Evolutionary conservation across 2,329 filamentous ascomycete genomes (phyloP).

Genomic region (Nigrospora osmanthi): DNA sequence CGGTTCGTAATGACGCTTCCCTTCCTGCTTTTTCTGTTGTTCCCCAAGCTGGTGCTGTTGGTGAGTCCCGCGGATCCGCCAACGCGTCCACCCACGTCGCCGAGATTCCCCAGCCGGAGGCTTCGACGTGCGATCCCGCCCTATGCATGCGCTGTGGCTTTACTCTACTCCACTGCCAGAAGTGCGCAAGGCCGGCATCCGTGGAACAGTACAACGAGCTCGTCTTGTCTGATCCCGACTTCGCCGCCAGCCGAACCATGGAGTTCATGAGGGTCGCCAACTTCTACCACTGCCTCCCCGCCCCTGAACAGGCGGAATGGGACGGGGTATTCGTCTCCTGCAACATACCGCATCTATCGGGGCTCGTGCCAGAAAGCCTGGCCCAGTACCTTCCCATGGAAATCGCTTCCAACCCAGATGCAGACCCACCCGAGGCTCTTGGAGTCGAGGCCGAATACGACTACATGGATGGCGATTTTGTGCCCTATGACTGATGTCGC

Average conservation of each 20-base stretch:
- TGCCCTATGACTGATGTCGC: too few relatives aligned
- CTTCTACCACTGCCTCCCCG: constrained; percentile 11
- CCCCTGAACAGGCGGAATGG: constrained; percentile 9
- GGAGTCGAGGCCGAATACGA: constrained; percentile 13
- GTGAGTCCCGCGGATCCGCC: constrained; percentile 1
- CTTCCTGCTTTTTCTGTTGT: constrained; percentile 8
- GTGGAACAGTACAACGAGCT: constrained; percentile 19
- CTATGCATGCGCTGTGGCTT: constrained; percentile 22
- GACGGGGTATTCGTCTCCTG: constrained; percentile 13
- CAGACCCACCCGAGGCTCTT: constrained; percentile 19
- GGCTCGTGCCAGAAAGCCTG: constrained; percentile 5
- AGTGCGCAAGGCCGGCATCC: constrained; percentile 18
- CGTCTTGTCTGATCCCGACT: constrained; percentile 10
- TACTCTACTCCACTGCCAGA: constrained; percentile 20
- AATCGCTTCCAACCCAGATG: constrained; percentile 9
- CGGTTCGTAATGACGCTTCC: constrained; percentile 66
- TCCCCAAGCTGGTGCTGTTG: constrained; percentile 3
- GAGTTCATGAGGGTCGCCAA: constrained; percentile 11
- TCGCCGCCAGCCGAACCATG: constrained; percentile 9
- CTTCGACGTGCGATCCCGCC: constrained; percentile 12
- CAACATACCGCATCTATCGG: constrained; percentile 4
- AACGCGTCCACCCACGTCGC: constrained; percentile 3
- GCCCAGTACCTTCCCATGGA: constrained; percentile 12
- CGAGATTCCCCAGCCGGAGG: constrained; percentile 1
- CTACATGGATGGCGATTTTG: constrained; percentile 2